Evolutionary conservation across 495 filamentous ascomycete species (phyloP).

Genomic region (Aspergillus ellipticus): DNA sequence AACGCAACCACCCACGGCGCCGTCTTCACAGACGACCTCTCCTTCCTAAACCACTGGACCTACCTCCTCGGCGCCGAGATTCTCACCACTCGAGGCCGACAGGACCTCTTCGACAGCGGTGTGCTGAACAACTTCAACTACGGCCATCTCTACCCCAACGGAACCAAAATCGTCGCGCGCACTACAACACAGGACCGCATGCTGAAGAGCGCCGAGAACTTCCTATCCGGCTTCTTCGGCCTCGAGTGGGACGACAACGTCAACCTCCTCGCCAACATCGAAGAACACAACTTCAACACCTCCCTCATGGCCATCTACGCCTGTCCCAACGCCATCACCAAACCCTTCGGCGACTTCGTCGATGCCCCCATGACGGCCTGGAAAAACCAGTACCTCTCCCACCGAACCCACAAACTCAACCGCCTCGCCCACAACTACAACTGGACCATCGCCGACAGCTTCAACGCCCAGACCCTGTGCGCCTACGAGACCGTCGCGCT

Average conservation of each 20-base stretch:
- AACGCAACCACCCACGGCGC: constrained; percentile 27
- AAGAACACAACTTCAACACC: constrained; percentile 14
- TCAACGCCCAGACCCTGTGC: constrained; percentile 53
- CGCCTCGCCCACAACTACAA: constrained; percentile 41
- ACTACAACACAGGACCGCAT: constrained; percentile 56
- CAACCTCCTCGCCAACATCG: constrained; percentile 49
- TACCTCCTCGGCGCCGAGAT: constrained; percentile 45
- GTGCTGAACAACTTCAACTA: constrained; percentile 60
- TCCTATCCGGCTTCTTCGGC: constrained; percentile 55
- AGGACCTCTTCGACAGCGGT: constrained; percentile 49
- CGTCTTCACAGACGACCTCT: constrained; percentile 42
- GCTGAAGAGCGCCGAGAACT: constrained; percentile 44
- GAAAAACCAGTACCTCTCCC: constrained; percentile 40
- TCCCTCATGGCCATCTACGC: constrained; percentile 29
- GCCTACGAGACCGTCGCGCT: constrained; percentile 58
- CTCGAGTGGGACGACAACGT: constrained; percentile 54
- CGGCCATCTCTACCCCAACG: constrained; percentile 54
- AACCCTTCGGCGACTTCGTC: background rate
- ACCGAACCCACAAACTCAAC: constrained; percentile 48
- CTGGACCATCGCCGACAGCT: constrained; percentile 48
- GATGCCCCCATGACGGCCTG: constrained; percentile 23
- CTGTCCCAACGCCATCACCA: constrained; percentile 33
- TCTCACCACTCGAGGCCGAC: constrained; percentile 49
- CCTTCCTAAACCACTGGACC: constrained; percentile 50
- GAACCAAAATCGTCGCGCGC: constrained; percentile 58